Percentiles rank a stretch among this genome's conserved stretches.
Conservation (phyloP, 1,139 yeast species). For the Lodderomyces beijingensis region DNA sequence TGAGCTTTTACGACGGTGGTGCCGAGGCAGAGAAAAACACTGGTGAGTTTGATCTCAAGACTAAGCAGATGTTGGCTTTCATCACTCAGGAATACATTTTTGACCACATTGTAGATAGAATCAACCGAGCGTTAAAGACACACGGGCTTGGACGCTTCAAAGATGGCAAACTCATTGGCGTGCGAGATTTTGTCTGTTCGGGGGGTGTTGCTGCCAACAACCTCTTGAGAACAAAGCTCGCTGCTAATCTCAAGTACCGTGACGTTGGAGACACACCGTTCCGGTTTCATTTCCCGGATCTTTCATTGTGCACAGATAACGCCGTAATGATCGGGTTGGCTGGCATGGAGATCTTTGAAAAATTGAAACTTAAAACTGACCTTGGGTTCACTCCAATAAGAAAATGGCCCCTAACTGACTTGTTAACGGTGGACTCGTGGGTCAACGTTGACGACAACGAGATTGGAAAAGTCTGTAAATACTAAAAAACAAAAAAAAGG, state of each 20-base stretch:
- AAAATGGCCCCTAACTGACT: constrained; percentile 67
- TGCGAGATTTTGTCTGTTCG: constrained; percentile 67
- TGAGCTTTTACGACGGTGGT: constrained; percentile 7
- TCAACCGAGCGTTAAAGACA: constrained; percentile 46
- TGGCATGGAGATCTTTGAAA: constrained; percentile 79
- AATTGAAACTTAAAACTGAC: constrained; percentile 42
- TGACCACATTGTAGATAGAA: constrained; percentile 64
- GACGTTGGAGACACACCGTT: constrained; percentile 11
- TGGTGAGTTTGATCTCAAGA: constrained; percentile 16
- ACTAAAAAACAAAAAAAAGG: too few relatives aligned
- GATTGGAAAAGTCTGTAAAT: constrained; percentile 12
- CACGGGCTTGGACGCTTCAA: constrained; percentile 24
- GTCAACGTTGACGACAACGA: constrained; percentile 16
- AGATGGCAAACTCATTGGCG: constrained; percentile 36
- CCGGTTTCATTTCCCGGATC: constrained; percentile 59
- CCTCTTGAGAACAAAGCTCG: constrained; percentile 50
- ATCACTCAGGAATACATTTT: constrained; percentile 65
- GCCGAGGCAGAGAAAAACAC: background rate
- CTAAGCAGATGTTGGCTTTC: constrained; percentile 47
- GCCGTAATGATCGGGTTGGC: constrained; percentile 98
- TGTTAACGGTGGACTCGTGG: constrained; percentile 53
- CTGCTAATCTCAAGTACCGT: constrained; percentile 23
- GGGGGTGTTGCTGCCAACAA: constrained; percentile 92
- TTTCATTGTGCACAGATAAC: constrained; percentile 82
- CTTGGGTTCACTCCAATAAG: constrained; percentile 55